Percentiles rank a stretch among this genome's conserved stretches.
Conservation (phyloP, 1,284 basidiomycete species). For the Cutaneotrichosporon sp. region DNA sequence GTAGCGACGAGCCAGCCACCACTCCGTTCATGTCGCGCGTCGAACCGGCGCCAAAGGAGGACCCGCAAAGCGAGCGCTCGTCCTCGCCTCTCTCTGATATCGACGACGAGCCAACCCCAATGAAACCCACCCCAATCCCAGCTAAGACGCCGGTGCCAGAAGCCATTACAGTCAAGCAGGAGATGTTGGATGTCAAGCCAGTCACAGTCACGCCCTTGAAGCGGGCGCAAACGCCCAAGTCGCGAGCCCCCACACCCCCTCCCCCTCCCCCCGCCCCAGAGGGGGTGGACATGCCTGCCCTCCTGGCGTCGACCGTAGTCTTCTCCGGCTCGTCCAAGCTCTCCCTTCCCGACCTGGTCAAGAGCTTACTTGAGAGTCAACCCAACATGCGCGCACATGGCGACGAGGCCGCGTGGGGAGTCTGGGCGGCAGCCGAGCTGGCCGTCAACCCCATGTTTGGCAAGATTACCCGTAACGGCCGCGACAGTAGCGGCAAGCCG, state of each 20-base stretch:
- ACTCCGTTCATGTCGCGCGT: constrained; percentile 1
- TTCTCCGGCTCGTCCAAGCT: constrained; percentile 53
- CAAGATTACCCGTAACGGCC: constrained; percentile 51
- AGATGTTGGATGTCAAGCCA: constrained; percentile 11
- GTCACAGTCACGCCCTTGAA: not conserved
- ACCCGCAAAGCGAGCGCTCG: constrained; percentile 1
- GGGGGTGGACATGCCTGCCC: constrained; percentile 45
- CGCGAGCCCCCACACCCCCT: constrained; percentile 15
- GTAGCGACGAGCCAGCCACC: constrained; percentile 3
- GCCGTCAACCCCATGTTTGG: constrained; percentile 51
- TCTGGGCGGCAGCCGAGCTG: constrained; percentile 42
- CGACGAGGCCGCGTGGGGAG: constrained; percentile 41
- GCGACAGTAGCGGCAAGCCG: constrained; percentile 52
- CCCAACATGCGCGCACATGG: constrained; percentile 45
- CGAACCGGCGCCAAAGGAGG: not conserved
- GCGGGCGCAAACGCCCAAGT: not conserved
- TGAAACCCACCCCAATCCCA: not conserved
- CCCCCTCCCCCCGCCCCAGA: constrained; percentile 29
- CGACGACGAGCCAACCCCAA: constrained; percentile 3
- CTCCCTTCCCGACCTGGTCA: constrained; percentile 50
- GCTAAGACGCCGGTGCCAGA: not conserved
- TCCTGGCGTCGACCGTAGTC: constrained; percentile 52
- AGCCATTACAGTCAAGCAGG: constrained; percentile 18
- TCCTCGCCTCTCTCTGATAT: constrained; percentile 22
- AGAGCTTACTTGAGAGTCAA: constrained; percentile 50